Conservation (phyloP, 1,284 basidiomycete species). For the Caloboletus firmus region DNA sequence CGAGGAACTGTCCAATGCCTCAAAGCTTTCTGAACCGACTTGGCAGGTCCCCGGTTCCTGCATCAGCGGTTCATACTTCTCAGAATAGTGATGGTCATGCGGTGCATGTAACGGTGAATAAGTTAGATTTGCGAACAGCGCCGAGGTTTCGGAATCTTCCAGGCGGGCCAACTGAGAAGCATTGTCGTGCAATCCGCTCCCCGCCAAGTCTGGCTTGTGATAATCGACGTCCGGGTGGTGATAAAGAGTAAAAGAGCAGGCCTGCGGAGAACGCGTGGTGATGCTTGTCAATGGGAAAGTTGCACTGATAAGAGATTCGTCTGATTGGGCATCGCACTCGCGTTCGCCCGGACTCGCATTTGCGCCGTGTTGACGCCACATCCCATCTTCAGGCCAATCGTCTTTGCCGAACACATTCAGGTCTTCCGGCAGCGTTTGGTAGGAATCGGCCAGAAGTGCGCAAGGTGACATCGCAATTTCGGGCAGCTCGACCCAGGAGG, state of each 20-base stretch:
- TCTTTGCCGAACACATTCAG: constrained; percentile 18
- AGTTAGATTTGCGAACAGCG: constrained; percentile 2
- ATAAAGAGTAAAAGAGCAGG: constrained; percentile 16
- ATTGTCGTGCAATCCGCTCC: constrained; percentile 8
- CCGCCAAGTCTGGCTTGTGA: constrained; percentile 10
- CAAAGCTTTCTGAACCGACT: constrained; percentile 12
- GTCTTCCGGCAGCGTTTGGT: constrained; percentile 8
- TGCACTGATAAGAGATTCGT: constrained; percentile 31
- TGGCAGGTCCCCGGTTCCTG: constrained; percentile 5
- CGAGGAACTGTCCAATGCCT: constrained; percentile 6
- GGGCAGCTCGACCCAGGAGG: constrained; percentile 21
- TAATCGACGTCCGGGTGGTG: constrained; percentile 11
- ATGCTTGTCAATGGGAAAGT: constrained; percentile 16
- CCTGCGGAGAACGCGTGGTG: constrained; percentile 15
- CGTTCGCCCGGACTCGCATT: constrained; percentile 4
- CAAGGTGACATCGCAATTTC: constrained; percentile 11
- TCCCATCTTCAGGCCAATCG: constrained; percentile 15
- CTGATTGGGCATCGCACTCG: constrained; percentile 18
- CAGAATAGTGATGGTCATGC: constrained; percentile 14
- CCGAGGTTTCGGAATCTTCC: constrained; percentile 23
- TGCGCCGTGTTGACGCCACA: constrained; percentile 15
- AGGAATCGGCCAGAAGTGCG: neutral
- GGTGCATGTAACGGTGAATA: constrained; percentile 6
- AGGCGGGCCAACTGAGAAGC: constrained; percentile 13
- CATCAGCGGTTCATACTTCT: constrained; percentile 19